Evolutionary conservation across 2,329 filamentous ascomycete genomes (phyloP).

Genomic region (Cladosporium sp.): DNA sequence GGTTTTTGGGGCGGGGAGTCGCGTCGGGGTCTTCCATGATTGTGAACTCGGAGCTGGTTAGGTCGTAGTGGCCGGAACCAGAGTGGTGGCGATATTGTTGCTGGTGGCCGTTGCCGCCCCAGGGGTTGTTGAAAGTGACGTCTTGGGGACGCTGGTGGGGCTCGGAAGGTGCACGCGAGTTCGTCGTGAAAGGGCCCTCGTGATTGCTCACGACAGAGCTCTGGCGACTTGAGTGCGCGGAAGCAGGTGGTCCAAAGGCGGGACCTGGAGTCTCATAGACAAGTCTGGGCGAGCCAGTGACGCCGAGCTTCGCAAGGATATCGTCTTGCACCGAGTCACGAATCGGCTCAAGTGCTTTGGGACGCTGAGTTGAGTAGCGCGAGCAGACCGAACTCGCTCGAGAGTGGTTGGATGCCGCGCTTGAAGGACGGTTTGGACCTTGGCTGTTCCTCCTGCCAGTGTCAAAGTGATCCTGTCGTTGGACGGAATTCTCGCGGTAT

Average conservation of each 20-base stretch:
- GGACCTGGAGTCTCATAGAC: conserved; percentile 36
- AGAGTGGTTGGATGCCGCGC: conserved; percentile 20
- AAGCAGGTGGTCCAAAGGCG: conserved; percentile 28
- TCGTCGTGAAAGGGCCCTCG: not conserved
- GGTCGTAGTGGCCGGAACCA: conserved; percentile 15
- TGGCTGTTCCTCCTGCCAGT: conserved; percentile 5
- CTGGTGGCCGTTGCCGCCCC: conserved; percentile 5
- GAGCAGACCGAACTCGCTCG: conserved; percentile 26
- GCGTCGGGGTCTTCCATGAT: conserved; percentile 17
- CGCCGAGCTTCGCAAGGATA: conserved; percentile 33
- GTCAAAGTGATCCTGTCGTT: not conserved
- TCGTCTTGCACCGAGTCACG: conserved; percentile 31
- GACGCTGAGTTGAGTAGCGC: conserved; percentile 21
- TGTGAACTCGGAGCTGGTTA: conserved; percentile 16
- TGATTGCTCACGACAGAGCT: conserved; percentile 10
- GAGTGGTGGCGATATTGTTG: conserved; percentile 18
- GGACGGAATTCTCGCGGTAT: conserved; percentile 12
- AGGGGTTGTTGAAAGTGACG: not conserved
- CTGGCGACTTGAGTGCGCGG: conserved; percentile 9
- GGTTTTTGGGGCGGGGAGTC: conserved; percentile 17
- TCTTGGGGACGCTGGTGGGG: not conserved
- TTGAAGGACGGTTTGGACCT: conserved; percentile 7
- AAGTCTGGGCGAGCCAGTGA: conserved; percentile 34
- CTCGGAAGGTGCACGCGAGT: not conserved
- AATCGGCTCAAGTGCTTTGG: conserved; percentile 23